phyloP scores from a whole-genome alignment of 2,329 filamentous ascomycete species.

The Talaromyces sp. region DNA sequence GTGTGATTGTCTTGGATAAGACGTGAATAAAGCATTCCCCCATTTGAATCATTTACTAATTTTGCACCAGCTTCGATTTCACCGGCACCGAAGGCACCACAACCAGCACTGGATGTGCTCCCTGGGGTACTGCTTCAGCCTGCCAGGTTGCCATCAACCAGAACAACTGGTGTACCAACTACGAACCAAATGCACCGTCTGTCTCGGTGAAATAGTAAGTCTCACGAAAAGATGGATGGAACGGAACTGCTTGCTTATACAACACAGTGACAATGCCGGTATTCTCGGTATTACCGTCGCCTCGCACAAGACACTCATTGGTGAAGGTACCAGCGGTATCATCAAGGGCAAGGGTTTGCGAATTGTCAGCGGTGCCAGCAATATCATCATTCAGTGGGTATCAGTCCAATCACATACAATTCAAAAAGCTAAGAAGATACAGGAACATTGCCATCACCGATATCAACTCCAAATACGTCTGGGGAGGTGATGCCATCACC shows the following conservation, averaged over 20 bases:
- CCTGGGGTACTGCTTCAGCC: conserved; percentile 52
- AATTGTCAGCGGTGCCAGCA: conserved; percentile 47
- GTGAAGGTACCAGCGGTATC: conserved; percentile 51
- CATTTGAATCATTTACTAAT: background rate
- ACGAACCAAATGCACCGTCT: conserved; percentile 53
- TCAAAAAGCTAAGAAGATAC: background rate
- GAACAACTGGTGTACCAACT: conserved; percentile 58
- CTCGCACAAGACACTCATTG: conserved; percentile 59
- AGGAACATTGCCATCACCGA: conserved; percentile 54
- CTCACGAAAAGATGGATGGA: conserved; percentile 23
- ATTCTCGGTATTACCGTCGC: conserved; percentile 50
- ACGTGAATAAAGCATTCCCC: background rate
- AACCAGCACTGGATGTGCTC: conserved; percentile 53
- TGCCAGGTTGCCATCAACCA: conserved; percentile 62
- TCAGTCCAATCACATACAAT: background rate
- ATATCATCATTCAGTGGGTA: conserved; percentile 56
- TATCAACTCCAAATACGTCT: conserved; percentile 58
- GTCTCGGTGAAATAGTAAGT: conserved; percentile 41
- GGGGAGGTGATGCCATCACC: conserved; percentile 59
- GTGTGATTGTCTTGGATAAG: conserved; percentile 10
- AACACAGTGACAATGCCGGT: conserved; percentile 49
- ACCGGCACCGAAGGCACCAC: conserved; percentile 54
- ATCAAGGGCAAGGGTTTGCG: conserved; percentile 59
- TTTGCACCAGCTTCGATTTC: conserved; percentile 47
- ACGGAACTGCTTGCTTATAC: background rate